A percentile compares a stretch with the other conserved stretches of the same genome.
These are phyloP conservation scores for Nigrospora osmanthi DNA, from an alignment of 2,329 filamentous ascomycete species.

Conservation along the genomic window DNA sequence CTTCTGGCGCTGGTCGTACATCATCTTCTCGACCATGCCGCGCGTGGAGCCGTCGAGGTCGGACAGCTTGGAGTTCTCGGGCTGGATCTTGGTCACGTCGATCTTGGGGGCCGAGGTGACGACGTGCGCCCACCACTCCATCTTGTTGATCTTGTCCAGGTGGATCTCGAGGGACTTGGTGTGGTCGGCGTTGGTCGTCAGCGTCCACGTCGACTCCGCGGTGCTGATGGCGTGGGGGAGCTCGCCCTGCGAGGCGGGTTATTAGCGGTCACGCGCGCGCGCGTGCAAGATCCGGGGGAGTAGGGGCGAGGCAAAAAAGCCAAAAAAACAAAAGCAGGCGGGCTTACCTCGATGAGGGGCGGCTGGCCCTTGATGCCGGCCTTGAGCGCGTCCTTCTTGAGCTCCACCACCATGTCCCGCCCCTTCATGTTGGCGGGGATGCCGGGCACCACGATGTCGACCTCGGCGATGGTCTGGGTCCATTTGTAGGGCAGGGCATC, in stretches of 20 bases:
- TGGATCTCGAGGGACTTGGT: slow-evolving; percentile 66
- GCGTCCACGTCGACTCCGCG: slow-evolving; percentile 93
- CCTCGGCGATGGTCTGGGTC: slow-evolving; percentile 84
- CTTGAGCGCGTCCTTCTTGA: slow-evolving; percentile 70
- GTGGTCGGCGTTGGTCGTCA: slow-evolving; percentile 65
- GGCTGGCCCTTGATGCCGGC: slow-evolving; percentile 85
- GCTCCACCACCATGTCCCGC: slow-evolving; percentile 72
- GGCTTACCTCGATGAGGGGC: slow-evolving; percentile 69
- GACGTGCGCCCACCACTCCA: slow-evolving; percentile 97
- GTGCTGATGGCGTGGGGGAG: slow-evolving; percentile 71
- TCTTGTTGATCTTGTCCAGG: slow-evolving; percentile 92
- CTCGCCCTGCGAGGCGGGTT: slow-evolving; percentile 70
- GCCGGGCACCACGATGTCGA: slow-evolving; percentile 66
- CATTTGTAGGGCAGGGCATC: slow-evolving; percentile 92
- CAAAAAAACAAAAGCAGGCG: background rate
- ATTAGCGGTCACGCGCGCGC: too few relatives aligned
- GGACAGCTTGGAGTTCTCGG: slow-evolving; percentile 83
- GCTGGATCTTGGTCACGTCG: slow-evolving; percentile 90
- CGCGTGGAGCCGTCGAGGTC: slow-evolving; percentile 93
- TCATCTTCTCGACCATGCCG: slow-evolving; percentile 99
- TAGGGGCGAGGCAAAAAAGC: background rate
- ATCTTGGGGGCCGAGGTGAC: slow-evolving; percentile 81
- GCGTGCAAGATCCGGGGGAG: background rate
- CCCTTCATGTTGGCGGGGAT: slow-evolving; percentile 78
- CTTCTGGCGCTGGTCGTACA: slow-evolving; percentile 98